Conservation (phyloP, 2,329 filamentous ascomycete genomes). For the Talaromyces sp. region DNA sequence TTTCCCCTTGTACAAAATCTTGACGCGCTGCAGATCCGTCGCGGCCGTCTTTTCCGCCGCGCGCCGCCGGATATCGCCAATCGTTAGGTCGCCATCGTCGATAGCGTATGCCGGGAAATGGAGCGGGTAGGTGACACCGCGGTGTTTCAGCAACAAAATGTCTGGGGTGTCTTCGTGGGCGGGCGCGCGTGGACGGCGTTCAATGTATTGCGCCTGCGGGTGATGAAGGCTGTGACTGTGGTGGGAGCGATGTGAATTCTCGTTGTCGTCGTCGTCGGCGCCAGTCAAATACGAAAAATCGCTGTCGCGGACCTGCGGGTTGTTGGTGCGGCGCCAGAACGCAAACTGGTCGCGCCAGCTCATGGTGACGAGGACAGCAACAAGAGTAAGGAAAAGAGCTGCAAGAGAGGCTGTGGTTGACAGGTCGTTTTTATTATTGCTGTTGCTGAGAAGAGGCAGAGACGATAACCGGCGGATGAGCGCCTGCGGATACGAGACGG, state of each 20-base stretch:
- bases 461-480: slow-evolving; percentile 26
- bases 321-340: slow-evolving; percentile 29
- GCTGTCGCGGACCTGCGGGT: slow-evolving; percentile 31
- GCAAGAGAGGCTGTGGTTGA: slow-evolving; percentile 5
- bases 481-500: slow-evolving; percentile 31
- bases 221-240: slow-evolving; percentile 1
- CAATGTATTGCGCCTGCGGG: slow-evolving; percentile 6
- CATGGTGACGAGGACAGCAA: slow-evolving; percentile 26
- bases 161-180: slow-evolving; percentile 34
- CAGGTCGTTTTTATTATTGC: not conserved
- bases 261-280: slow-evolving; percentile 24
- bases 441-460: not conserved
- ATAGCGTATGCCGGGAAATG: slow-evolving; percentile 44
- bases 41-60: slow-evolving; percentile 35
- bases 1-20: slow-evolving; percentile 44
- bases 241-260: not conserved
- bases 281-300: slow-evolving; percentile 35
- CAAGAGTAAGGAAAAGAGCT: slow-evolving; percentile 21
- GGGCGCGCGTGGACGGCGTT: slow-evolving; percentile 11
- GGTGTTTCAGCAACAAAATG: slow-evolving; percentile 39
- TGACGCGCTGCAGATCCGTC: slow-evolving; percentile 31
- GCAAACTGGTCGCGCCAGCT: slow-evolving; percentile 29
- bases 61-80: slow-evolving; percentile 35
- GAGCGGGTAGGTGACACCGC: slow-evolving; percentile 35
- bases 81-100: slow-evolving; percentile 38